phyloP scores from a whole-genome alignment of 2,329 filamentous ascomycete genomes.

The Penicillium sp. region DNA sequence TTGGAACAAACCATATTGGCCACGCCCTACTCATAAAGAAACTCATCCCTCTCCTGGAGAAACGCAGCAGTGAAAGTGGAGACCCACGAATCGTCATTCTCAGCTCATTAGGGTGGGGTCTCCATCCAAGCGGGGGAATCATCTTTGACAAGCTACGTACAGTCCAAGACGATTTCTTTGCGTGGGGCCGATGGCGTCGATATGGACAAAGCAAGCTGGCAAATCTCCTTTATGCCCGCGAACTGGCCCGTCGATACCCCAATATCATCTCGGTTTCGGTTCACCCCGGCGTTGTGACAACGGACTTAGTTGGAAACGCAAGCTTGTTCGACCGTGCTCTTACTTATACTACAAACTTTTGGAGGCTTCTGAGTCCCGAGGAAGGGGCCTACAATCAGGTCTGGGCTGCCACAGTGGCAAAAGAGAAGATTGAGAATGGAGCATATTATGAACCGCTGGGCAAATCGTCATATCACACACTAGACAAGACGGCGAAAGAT shows the following conservation, averaged over 20 bases:
- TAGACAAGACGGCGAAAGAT: slow-evolving; percentile 10
- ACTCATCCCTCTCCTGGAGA: slow-evolving; percentile 33
- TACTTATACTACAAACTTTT: slow-evolving; percentile 10
- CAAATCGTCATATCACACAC: background rate
- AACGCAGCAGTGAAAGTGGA: slow-evolving; percentile 10
- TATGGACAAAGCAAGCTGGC: slow-evolving; percentile 56
- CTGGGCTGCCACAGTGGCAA: slow-evolving; percentile 44
- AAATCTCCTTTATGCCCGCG: slow-evolving; percentile 49
- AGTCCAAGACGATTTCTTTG: slow-evolving; percentile 7
- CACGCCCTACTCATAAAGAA: slow-evolving; percentile 52
- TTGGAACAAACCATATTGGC: slow-evolving; percentile 56
- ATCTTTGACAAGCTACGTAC: slow-evolving; percentile 18
- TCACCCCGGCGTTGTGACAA: slow-evolving; percentile 49
- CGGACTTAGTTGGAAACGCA: slow-evolving; percentile 36
- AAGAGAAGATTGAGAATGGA: slow-evolving; percentile 6
- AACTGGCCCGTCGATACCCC: slow-evolving; percentile 46
- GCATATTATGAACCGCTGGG: slow-evolving; percentile 20
- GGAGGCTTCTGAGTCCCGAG: slow-evolving; percentile 30
- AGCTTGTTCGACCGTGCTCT: slow-evolving; percentile 10
- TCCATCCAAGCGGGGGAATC: slow-evolving; percentile 19
- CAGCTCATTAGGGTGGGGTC: slow-evolving; percentile 17
- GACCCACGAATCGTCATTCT: slow-evolving; percentile 30
- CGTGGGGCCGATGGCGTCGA: slow-evolving; percentile 35
- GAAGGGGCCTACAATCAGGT: slow-evolving; percentile 47
- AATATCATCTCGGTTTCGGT: slow-evolving; percentile 42